Base-by-base conservation (phyloP, 2,329 filamentous ascomycete species). In the Phialemonium atrogriseum region DNA sequence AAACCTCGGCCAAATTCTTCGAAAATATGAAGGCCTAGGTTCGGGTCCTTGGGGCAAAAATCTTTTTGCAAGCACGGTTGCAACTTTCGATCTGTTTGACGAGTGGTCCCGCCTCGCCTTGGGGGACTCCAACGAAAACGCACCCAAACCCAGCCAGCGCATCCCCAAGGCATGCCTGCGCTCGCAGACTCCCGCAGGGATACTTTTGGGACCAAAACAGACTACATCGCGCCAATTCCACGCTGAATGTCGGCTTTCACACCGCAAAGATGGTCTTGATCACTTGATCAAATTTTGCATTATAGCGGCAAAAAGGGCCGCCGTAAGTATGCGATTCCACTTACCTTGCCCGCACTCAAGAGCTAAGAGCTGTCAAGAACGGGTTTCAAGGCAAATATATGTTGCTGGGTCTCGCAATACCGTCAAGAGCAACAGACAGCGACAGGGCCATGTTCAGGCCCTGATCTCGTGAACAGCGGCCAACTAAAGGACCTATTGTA, bases 371-470 rank as follows among this genome's bases (percentile, higher is more conserved):
- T 17, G 12, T 18, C 15, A 6, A 27, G 10, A 19, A 17, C 26
- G 6, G 10, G 15, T 17, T 17, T 27, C 15, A n/a, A 17, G 26
- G 10, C 11, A n/a, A 17, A 27, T n/a, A n/a, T n/a, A n/a, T n/a
- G n/a, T n/a, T n/a, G n/a, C n/a, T n/a, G n/a, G n/a, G n/a, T n/a
- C n/a, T n/a, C n/a, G n/a, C n/a, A n/a, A n/a, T 37, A 35, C 29
- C 26, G 18, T 25, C 32, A 24, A 16, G 16, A 28, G 27, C 10
- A 28, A 28, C 16, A 28, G 27, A 29, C n/a, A n/a, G n/a, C n/a
- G n/a, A n/a, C n/a, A n/a, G n/a, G n/a, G n/a, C n/a, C n/a, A n/a
- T n/a, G n/a, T n/a, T n/a, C n/a, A n/a, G n/a, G n/a, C n/a, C n/a
- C n/a, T n/a, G n/a, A n/a, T n/a, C n/a, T n/a, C n/a, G n/a, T n/a